phyloP scores from a whole-genome alignment of 2,329 filamentous ascomycete genomes.

The Fusarium avenaceum region DNA sequence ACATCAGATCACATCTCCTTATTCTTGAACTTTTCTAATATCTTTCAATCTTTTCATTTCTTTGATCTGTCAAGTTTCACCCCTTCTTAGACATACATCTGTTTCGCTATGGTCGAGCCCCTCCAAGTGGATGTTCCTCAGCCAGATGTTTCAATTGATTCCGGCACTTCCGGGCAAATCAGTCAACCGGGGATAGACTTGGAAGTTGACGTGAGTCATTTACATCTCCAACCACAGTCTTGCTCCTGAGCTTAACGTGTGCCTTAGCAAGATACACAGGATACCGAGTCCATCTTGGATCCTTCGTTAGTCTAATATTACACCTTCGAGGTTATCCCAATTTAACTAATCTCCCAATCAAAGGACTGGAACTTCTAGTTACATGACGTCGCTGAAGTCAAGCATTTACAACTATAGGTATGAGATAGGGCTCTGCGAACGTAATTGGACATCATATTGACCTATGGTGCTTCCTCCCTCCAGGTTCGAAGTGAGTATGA shows the following conservation, averaged over 20 bases:
- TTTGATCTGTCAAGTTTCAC: fast-evolving
- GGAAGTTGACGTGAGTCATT: constrained; percentile 10
- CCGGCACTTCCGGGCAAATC: no score
- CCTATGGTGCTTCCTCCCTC: fast-evolving
- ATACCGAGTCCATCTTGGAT: constrained; percentile 6
- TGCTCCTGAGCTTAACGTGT: neutral
- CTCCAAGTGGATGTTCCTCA: neutral
- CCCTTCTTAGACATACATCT: fast-evolving
- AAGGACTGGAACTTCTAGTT: constrained; percentile 13
- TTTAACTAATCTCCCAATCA: neutral
- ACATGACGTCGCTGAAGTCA: constrained; percentile 30
- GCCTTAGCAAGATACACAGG: neutral
- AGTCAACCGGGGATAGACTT: neutral
- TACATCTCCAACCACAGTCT: no score
- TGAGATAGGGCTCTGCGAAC: fast-evolving
- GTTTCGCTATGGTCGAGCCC: neutral
- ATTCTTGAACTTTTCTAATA: neutral
- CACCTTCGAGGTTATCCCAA: fast-evolving
- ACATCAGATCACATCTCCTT: neutral
- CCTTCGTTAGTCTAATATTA: neutral
- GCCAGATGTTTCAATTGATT: neutral
- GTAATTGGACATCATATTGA: fast-evolving
- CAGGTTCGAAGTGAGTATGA: constrained; percentile 26
- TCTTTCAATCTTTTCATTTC: no score
- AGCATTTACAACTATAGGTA: constrained; percentile 33